Evolutionary conservation across 106 monocot genomes (phyloP).

Genomic region (Platanthera guangdongensis): DNA sequence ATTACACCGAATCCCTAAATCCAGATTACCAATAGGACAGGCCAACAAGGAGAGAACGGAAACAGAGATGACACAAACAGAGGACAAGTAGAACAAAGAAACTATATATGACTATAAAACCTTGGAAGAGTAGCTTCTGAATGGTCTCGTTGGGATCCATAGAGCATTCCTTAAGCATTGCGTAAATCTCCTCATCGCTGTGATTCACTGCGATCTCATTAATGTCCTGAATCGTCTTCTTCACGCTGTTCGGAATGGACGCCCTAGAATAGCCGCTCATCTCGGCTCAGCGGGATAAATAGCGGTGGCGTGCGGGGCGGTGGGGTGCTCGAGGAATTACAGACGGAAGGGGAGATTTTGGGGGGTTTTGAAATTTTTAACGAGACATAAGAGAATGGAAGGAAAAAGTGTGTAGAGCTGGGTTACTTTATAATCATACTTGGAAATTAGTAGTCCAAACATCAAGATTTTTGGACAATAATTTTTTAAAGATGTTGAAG

Average conservation of each 20-base stretch:
- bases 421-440: too few species aligned
- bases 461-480: too few species aligned
- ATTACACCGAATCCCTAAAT: neutral
- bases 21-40: neutral
- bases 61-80: neutral
- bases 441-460: too few species aligned
- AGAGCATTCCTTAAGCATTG: slow-evolving; percentile 78
- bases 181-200: slow-evolving; percentile 84
- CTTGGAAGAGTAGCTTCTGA: slow-evolving; percentile 80
- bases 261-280: slow-evolving; percentile 30
- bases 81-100: neutral
- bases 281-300: neutral
- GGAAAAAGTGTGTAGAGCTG: neutral
- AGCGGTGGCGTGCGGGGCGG: neutral
- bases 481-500: too few species aligned
- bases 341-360: slow-evolving; percentile 8
- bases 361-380: slow-evolving; percentile 11
- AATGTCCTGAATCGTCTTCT: slow-evolving; percentile 67
- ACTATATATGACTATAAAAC: slow-evolving; percentile 9
- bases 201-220: slow-evolving; percentile 83
- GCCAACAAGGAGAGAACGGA: neutral
- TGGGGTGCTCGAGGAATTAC: neutral
- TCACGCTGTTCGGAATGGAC: slow-evolving; percentile 34
- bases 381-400: neutral
- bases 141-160: slow-evolving; percentile 97